These are phyloP conservation scores for Debaryomyces castellii DNA, from an alignment of 805 yeast species.

Conservation along the genomic window DNA sequence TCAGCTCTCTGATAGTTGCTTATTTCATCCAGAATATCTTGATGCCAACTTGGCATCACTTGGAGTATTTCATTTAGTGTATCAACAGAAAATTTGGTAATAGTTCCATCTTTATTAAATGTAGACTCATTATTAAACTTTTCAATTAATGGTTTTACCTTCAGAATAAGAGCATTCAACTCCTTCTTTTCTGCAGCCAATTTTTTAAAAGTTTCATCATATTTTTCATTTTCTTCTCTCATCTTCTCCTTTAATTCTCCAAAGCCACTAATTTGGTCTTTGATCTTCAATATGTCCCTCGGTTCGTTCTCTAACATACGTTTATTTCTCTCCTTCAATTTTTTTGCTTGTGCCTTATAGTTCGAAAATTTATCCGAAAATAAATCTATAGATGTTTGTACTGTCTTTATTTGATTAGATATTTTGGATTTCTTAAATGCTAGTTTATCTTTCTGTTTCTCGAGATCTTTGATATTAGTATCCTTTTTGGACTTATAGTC, in stretches of 20 bases:
- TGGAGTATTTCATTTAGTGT: constrained; percentile 20
- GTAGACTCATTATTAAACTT: constrained; percentile 16
- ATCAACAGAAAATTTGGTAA: constrained; percentile 27
- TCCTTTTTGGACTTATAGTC: constrained; percentile 30
- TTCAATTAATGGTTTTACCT: constrained; percentile 25
- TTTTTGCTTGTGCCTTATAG: constrained; percentile 13
- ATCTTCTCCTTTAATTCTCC: constrained; percentile 14
- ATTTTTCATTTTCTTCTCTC: constrained; percentile 19
- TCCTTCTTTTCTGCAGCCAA: constrained; percentile 24
- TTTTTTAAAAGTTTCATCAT: constrained; percentile 25
- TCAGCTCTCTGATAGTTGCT: constrained; percentile 24
- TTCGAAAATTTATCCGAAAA: constrained; percentile 18
- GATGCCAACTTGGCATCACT: constrained; percentile 36
- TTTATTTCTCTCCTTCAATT: constrained; percentile 22
- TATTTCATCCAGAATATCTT: constrained; percentile 27
- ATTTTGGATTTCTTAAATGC: constrained; percentile 32
- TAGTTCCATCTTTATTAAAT: constrained; percentile 31
- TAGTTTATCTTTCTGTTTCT: constrained; percentile 30
- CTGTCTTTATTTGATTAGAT: constrained; percentile 18
- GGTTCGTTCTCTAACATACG: constrained; percentile 22
- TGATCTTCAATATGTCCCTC: constrained; percentile 20
- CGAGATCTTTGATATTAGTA: constrained; percentile 29
- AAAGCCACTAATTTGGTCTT: constrained; percentile 11
- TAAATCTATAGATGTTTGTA: constrained; percentile 18
- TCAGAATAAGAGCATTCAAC: constrained; percentile 11